Evolutionary conservation across 2,329 filamentous ascomycete genomes (phyloP).

Genomic region (Apiospora sp.): DNA sequence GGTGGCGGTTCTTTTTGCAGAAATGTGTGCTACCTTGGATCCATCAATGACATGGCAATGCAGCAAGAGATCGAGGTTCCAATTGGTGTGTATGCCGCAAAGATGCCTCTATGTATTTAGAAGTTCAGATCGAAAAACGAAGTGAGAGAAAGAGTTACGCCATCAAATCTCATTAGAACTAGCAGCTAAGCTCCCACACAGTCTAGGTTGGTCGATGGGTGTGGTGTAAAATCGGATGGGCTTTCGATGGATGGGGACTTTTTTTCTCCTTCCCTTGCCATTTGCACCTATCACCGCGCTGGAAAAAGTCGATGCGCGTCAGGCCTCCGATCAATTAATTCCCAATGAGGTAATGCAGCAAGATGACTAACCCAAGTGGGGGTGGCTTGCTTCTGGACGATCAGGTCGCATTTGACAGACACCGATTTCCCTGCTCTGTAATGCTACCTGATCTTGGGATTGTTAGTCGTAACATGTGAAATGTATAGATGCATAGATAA

Average conservation of each 20-base stretch:
- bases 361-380: neutral
- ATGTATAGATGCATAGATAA: neutral
- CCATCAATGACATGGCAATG: constrained; percentile 13
- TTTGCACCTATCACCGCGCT: constrained; percentile 18
- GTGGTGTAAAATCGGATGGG: constrained; percentile 4
- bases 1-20: neutral
- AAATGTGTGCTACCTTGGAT: neutral
- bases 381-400: neutral
- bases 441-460: neutral
- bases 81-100: neutral
- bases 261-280: neutral
- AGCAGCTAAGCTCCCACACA: neutral
- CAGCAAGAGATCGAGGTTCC: neutral
- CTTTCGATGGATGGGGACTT: neutral
- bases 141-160: neutral
- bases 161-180: neutral
- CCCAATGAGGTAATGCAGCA: constrained; percentile 9
- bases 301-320: constrained; percentile 18
- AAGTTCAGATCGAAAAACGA: neutral
- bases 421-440: neutral
- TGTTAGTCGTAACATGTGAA: neutral
- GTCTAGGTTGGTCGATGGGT: neutral
- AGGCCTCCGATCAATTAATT: constrained; percentile 13
- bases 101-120: neutral
- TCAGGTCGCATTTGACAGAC: neutral